phyloP scores from a whole-genome alignment of 116 monocot genomes.

The Posidonia oceanica region DNA sequence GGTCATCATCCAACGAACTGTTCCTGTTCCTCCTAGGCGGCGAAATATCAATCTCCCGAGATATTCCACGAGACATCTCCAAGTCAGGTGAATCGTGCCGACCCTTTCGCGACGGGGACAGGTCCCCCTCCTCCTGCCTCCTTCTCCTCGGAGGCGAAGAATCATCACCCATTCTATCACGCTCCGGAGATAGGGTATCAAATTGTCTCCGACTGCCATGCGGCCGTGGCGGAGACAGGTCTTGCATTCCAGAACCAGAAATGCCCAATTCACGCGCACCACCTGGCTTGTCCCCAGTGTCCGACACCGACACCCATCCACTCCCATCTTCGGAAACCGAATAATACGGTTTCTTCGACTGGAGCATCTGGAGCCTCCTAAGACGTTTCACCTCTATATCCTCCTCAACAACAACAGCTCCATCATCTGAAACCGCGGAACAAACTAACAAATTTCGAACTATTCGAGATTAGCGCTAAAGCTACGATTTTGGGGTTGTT shows the following conservation, averaged over 20 bases:
- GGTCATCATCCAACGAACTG: background rate
- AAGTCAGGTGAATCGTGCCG: background rate
- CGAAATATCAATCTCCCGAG: conserved; percentile 11
- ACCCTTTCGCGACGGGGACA: conserved; percentile 15
- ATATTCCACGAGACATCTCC: background rate
- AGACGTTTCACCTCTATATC: conserved; percentile 93
- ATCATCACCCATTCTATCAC: conserved; percentile 13
- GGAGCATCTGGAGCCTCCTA: conserved; percentile 63
- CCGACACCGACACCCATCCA: conserved; percentile 61
- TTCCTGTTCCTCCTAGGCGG: conserved; percentile 11
- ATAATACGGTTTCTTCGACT: conserved; percentile 49
- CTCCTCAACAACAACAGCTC: conserved; percentile 56
- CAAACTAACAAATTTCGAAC: background rate
- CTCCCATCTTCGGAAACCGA: conserved; percentile 78
- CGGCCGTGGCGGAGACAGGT: conserved; percentile 48
- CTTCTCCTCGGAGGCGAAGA: conserved; percentile 24
- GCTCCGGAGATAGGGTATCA: conserved; percentile 35
- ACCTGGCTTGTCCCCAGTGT: background rate
- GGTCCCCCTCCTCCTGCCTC: background rate
- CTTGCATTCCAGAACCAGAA: conserved; percentile 6
- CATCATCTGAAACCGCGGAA: conserved; percentile 37
- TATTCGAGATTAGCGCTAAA: background rate
- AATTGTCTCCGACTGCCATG: conserved; percentile 12
- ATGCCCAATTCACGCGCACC: background rate
- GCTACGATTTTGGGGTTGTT: conserved; percentile 8